A percentile compares a stretch with the other conserved stretches of the same genome.
phyloP scores from a whole-genome alignment of 768 basidiomycete species.

The Sporobolomyces pararoseus region DNA sequence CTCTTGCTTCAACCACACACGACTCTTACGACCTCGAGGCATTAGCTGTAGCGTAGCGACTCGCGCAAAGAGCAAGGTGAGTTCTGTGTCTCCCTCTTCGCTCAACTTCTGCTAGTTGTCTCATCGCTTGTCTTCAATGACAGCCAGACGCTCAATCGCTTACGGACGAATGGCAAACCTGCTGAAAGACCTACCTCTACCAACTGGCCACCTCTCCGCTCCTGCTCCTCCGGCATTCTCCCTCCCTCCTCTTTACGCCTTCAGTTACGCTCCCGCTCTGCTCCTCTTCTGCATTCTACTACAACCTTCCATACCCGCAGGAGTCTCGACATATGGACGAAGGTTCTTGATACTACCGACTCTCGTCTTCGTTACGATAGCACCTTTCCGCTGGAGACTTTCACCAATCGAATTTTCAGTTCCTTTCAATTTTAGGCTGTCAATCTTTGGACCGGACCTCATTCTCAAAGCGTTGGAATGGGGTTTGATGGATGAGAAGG shows the following conservation, averaged over 20 bases:
- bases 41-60: too few species aligned
- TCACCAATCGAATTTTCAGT: neutral
- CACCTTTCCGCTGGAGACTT: conserved; percentile 6
- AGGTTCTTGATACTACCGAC: conserved; percentile 5
- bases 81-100: too few species aligned
- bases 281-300: conserved; percentile 30
- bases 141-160: too few species aligned
- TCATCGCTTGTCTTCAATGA: too few species aligned
- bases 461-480: conserved; percentile 22
- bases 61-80: too few species aligned
- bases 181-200: neutral
- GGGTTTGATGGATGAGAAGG: neutral
- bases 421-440: conserved; percentile 17
- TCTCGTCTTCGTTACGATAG: neutral
- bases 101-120: too few species aligned
- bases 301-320: conserved; percentile 21
- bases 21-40: neutral
- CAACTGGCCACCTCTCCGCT: neutral
- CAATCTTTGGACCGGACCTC: conserved; percentile 29
- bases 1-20: too few species aligned
- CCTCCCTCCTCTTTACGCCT: conserved; percentile 4
- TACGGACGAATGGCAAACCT: neutral
- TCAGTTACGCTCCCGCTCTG: conserved; percentile 10
- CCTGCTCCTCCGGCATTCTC: neutral
- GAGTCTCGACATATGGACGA: neutral